Evolutionary conservation across 2,329 filamentous ascomycete genomes (phyloP), one percentile per base, ranked within the genome.

Genomic region (Fusarium palustre): DNA sequence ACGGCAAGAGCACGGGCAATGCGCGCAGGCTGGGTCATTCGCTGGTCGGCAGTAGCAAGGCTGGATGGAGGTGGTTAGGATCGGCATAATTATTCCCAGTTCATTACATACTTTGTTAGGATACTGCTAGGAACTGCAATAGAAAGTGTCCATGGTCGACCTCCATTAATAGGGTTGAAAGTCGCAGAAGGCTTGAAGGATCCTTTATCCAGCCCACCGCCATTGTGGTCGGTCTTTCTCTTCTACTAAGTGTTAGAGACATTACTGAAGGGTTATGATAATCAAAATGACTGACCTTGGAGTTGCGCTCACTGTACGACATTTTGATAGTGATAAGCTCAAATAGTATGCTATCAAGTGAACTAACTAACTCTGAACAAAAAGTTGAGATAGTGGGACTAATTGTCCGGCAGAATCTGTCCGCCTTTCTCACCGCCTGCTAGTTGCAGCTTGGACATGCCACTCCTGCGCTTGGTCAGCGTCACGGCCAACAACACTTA

Each of bases 1-100:
- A 97, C 90, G 65, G 92, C 91, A 53, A 93, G 86, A 34, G 92
- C 92, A 55, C 93, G 91, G 8, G 93, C 93, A 55, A 97, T 90
- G 68, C 91, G 90, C 10, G 91, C 92, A 2, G 90, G 91, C 48
- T 92, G 84, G 48, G 86, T 85, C 36, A 91, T 93, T 76, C 93
- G 91, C 76, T 92, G 90, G 64, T 97, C 92, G 67, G 90, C 88
- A 12, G 90, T 91, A 60, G 88, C 84, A 38, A 90, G 89, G 76
- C 91, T 94, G 50, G 70, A 18, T 94, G 50, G 70, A 18, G 11
- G 4, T 31, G 9, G 30, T 62, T 41, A 64, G 57, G 1, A 46
- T 20, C 7, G 28, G 8, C 18, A 20, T 8, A 28, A 8, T 0
- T 13, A 24, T 12, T 22, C 13, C 16, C 20, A 11, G 16, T 12